Base-by-base conservation (phyloP, 2,329 filamentous ascomycete species). In the Colletotrichum sp. region DNA sequence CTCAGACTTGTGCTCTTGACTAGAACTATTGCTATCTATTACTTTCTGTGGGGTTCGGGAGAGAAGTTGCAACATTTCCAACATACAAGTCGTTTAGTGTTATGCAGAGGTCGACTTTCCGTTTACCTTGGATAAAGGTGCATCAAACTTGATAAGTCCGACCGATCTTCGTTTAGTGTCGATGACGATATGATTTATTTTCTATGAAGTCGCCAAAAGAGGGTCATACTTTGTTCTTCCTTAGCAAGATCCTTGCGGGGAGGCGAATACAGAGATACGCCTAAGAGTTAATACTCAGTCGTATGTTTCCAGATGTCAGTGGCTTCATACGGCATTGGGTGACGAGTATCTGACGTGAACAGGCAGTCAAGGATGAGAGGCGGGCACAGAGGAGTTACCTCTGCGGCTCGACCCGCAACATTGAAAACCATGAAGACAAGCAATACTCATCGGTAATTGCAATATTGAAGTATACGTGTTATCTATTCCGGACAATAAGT, bases 281-380 rank as follows among this genome's bases (percentile, higher is more conserved):
- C 38, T 5, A 43, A 43, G 38, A 43, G 38, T 12, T 43, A 5
- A 43, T n/a, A n/a, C 11, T 5, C 18, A 5, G n/a, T 12, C 11
- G n/a, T 47, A 13, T 6, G 18, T 13, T 11, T 21, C 5, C 11
- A 47, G 3, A 21, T 13, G 21, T n/a, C 3, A 2, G 5, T 3
- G 43, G 43, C 3, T 3, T 8, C 6, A 21, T 11, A n/a, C 4
- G 6, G 43, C n/a, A 0, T 47, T 13, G 11, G 0, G 7, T 3
- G 18, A 21, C 43, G 9, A 47, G 3, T 2, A 13, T 11, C 11
- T 47, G 43, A 11, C 21, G 21, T 1, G 11, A 9, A 8, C 43
- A 47, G 12, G 6, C n/a, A 13, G 43, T 47, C 11, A 6, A n/a
- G n/a, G 43, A 47, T 47, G 43, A 1, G 43, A 47, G 7, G 2